Evolutionary conservation across 2,329 filamentous ascomycete genomes (phyloP).

Genomic region (Corinectria fuckeliana): DNA sequence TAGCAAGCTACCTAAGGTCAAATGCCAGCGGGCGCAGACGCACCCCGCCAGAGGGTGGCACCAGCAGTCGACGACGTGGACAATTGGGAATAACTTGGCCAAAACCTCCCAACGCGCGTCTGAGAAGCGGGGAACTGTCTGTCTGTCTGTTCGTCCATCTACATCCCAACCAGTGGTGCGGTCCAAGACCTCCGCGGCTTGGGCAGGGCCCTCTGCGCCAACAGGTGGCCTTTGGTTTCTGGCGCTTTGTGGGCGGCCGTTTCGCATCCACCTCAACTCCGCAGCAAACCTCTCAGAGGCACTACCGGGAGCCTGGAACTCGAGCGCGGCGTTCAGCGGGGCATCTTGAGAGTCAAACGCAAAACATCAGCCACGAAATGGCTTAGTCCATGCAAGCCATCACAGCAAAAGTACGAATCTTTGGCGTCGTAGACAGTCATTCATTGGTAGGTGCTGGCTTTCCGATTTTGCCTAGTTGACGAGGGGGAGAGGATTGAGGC

Average conservation of each 20-base stretch:
- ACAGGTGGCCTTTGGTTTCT: constrained; percentile 1
- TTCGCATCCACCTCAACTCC: not conserved
- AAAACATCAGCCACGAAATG: not conserved
- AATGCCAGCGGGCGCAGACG: constrained; percentile 2
- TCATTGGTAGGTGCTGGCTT: not conserved
- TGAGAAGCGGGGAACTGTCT: not conserved
- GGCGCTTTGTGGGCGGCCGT: constrained; percentile 7
- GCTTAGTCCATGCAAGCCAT: not conserved
- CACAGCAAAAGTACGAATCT: not conserved
- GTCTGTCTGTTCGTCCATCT: not conserved
- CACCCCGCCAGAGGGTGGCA: constrained; percentile 1
- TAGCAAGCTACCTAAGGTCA: constrained; percentile 1
- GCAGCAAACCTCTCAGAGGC: not conserved
- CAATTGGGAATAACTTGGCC: not conserved
- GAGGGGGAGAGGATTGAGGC: not conserved
- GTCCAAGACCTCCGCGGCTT: not conserved
- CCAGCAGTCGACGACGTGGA: not conserved
- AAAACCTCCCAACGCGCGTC: not conserved
- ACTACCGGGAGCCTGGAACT: not conserved
- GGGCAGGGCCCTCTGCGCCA: not conserved
- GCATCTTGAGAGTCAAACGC: not conserved
- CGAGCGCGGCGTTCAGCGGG: not conserved
- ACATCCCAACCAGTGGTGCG: constrained; percentile 1
- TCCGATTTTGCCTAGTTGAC: not conserved
- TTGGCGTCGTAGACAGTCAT: not conserved